Evolutionary conservation across 768 basidiomycete species (phyloP).

Genomic region (Rhodosporidiobolus odoratus): DNA sequence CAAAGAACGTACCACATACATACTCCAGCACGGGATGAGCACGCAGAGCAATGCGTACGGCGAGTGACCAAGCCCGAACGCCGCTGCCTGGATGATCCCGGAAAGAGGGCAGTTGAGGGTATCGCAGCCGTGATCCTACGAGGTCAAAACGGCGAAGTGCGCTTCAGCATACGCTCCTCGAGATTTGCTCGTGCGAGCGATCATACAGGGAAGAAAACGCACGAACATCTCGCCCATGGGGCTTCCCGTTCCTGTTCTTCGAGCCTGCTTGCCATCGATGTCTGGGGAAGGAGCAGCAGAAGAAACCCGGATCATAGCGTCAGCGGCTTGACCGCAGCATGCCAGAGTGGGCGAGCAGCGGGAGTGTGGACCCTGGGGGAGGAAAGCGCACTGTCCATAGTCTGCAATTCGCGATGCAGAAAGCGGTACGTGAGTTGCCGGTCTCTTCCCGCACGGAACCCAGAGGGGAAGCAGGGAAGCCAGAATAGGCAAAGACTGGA

Average conservation of each 20-base stretch:
- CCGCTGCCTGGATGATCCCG: slow-evolving; percentile 23
- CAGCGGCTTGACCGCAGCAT: too few species aligned
- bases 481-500: neutral
- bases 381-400: slow-evolving; percentile 28
- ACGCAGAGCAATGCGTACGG: slow-evolving; percentile 22
- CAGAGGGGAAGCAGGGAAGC: too few species aligned
- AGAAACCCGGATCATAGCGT: too few species aligned
- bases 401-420: slow-evolving; percentile 13
- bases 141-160: neutral
- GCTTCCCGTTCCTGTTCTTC: slow-evolving; percentile 13
- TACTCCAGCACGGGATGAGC: slow-evolving; percentile 31
- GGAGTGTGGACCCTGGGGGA: too few species aligned
- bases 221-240: slow-evolving; percentile 31
- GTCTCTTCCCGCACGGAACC: too few species aligned
- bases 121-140: slow-evolving; percentile 17
- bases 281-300: neutral
- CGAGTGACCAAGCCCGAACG: slow-evolving; percentile 26
- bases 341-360: too few species aligned
- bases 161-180: neutral
- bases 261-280: slow-evolving; percentile 36
- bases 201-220: neutral
- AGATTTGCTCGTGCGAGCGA: too few species aligned
- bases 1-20: too few species aligned
- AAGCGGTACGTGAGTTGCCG: neutral
- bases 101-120: slow-evolving; percentile 34